Evolutionary conservation across 768 basidiomycete species (phyloP), one percentile per base, ranked within the genome.

Genomic region (Pleurotus sapidus): DNA sequence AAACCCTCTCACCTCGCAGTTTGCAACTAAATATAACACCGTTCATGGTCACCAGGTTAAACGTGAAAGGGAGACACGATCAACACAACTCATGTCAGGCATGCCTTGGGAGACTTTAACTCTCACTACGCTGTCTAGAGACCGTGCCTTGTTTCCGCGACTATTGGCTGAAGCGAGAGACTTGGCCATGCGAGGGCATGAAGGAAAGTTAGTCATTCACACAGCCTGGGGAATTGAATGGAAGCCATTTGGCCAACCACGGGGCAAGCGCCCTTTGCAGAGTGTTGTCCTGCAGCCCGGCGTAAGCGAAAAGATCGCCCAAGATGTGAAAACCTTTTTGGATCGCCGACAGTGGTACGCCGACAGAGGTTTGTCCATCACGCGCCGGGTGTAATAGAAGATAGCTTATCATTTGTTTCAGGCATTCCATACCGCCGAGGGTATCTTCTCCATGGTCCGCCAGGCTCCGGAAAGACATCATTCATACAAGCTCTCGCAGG

Each of bases 401-500:
- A 48, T 25, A 50, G n/a, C 43, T 43, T 59, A 56, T 46, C 23
- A n/a, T 49, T 55, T 48, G 39, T 34, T 59, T 34, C 58, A 98
- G 95, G 96, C 15, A 97, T 99, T 58, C 97, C 97, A 0, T 99
- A 98, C 68, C 87, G 97, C 20, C 83, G 97, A 60, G 97, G 97
- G 39, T 98, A 98, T 70, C 82, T 99, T 8, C 74, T 99, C 14
- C 84, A 98, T 65, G 97, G 97, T 9, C 97, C 97, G 18, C 97
- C 97, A 5, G 97, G 97, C 14, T 97, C 95, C 0, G 97, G 97
- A 49, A 99, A 99, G 68, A 95, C 96, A 1, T 99, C 97, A 5
- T 99, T 93, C 75, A 98, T 98, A 63, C 96, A 98, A 73, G 95
- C 97, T 11, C 80, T 98, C 27, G 97, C 97, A 8, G 97, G 95